Percentiles rank a stretch among this genome's conserved stretches.
These are phyloP conservation scores for Irpex sp. DNA, from an alignment of 1,284 basidiomycete genomes.

Conservation along the genomic window DNA sequence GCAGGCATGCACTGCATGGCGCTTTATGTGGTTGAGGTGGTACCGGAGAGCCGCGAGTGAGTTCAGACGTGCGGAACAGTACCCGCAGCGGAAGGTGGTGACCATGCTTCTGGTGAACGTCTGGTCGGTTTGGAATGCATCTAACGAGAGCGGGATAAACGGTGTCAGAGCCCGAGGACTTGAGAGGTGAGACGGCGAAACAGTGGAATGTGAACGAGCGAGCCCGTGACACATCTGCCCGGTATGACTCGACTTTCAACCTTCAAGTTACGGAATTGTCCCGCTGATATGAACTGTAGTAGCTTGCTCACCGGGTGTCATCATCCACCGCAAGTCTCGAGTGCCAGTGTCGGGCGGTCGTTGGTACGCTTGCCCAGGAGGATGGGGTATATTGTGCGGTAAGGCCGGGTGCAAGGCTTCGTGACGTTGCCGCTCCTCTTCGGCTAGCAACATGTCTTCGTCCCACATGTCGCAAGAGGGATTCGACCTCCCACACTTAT, in stretches of 20 bases:
- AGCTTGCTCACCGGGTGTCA: slow-evolving; percentile 22
- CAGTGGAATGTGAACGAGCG: neutral
- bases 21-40: slow-evolving; percentile 30
- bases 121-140: neutral
- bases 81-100: slow-evolving; percentile 30
- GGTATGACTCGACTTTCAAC: neutral
- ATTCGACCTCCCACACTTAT: slow-evolving; percentile 20
- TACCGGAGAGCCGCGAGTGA: too few species aligned
- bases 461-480: slow-evolving; percentile 34
- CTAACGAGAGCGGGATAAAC: neutral
- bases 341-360: slow-evolving; percentile 1
- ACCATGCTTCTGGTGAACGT: slow-evolving; percentile 33
- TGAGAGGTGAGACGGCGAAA: neutral
- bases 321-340: slow-evolving; percentile 3
- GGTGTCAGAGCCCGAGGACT: neutral
- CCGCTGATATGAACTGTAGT: neutral
- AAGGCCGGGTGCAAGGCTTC: slow-evolving; percentile 10
- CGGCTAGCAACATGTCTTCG: slow-evolving; percentile 35
- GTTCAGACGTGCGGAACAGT: too few species aligned
- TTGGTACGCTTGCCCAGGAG: neutral
- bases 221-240: neutral
- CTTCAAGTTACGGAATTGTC: neutral
- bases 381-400: neutral
- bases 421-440: slow-evolving; percentile 27
- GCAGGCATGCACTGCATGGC: slow-evolving; percentile 35